A percentile compares a stretch with the other conserved stretches of the same genome.
Evolutionary conservation across 31 red algal genomes (phyloP).

Genomic region (Asparagopsis taxiformis): DNA sequence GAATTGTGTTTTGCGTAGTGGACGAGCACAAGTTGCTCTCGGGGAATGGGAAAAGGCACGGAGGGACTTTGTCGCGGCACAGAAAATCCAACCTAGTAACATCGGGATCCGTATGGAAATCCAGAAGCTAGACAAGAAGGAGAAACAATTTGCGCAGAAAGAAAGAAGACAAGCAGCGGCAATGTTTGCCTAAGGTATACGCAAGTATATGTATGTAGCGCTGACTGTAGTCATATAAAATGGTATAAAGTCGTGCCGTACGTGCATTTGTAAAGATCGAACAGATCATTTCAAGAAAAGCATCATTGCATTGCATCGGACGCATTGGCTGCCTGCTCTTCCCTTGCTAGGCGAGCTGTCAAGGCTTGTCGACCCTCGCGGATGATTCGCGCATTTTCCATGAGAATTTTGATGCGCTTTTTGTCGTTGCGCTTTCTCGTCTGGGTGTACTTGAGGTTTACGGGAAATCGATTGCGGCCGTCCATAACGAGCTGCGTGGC

Average conservation of each 20-base stretch:
- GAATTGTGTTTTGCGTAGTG: constrained; percentile 37
- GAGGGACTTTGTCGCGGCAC: constrained; percentile 54
- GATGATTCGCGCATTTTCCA: constrained; percentile 69
- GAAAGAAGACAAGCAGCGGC: constrained; percentile 77
- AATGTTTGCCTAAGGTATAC: constrained; percentile 84
- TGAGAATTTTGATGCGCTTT: constrained; percentile 57
- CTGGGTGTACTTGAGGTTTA: constrained; percentile 56
- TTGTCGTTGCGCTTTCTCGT: constrained; percentile 52
- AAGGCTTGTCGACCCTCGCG: constrained; percentile 63
- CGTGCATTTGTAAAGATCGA: too few relatives aligned
- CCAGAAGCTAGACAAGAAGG: constrained; percentile 66
- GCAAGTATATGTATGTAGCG: background rate
- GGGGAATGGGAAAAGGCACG: constrained; percentile 71
- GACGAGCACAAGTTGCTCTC: constrained; percentile 59
- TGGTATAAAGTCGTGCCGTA: too few relatives aligned
- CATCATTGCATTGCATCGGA: too few relatives aligned
- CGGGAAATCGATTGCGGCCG: constrained; percentile 70
- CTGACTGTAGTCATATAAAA: constrained; percentile 1
- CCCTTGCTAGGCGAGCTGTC: constrained; percentile 27
- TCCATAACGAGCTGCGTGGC: constrained; percentile 55
- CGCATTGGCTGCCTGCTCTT: too few relatives aligned
- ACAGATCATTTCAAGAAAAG: too few relatives aligned
- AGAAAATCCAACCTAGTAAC: constrained; percentile 59
- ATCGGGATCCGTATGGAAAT: constrained; percentile 79
- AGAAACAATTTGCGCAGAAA: constrained; percentile 62